These are phyloP conservation scores for Bipolaris oryzae DNA, from an alignment of 2,329 filamentous ascomycete genomes.

Conservation along the genomic window DNA sequence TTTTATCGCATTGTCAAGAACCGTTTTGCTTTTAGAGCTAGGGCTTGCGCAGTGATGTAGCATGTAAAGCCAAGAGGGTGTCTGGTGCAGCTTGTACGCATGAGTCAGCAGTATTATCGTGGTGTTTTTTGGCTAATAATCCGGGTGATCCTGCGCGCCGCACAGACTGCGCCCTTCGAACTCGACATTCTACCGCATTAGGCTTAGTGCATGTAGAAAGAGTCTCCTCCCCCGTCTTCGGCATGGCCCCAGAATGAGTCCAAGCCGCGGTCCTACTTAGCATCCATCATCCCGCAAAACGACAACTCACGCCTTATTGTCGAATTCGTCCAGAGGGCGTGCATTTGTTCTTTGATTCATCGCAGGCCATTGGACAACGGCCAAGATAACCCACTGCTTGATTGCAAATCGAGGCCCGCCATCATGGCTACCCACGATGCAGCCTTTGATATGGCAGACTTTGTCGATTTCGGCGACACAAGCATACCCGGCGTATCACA, in stretches of 20 bases:
- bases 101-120: constrained; percentile 19
- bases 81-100: background rate
- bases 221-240: constrained; percentile 7
- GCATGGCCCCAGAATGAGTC: constrained; percentile 10
- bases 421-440: constrained; percentile 37
- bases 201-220: constrained; percentile 18
- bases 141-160: constrained; percentile 13
- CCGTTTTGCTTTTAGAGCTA: background rate
- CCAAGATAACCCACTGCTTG: constrained; percentile 1
- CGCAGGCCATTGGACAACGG: constrained; percentile 2
- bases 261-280: constrained; percentile 20
- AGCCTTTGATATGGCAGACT: constrained; percentile 43
- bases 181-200: constrained; percentile 16
- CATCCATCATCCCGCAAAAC: constrained; percentile 10
- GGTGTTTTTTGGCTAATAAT: constrained; percentile 18
- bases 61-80: background rate
- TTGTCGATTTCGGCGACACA: constrained; percentile 50
- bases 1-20: background rate
- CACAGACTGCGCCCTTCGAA: constrained; percentile 28
- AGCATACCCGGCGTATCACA: constrained; percentile 36
- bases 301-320: constrained; percentile 27
- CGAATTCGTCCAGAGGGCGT: constrained; percentile 24
- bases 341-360: constrained; percentile 17
- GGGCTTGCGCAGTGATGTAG: background rate
- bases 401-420: constrained; percentile 8